Base-by-base conservation (phyloP, 2,329 filamentous ascomycete species). In the Cladosporium austrohemisphaericum region DNA sequence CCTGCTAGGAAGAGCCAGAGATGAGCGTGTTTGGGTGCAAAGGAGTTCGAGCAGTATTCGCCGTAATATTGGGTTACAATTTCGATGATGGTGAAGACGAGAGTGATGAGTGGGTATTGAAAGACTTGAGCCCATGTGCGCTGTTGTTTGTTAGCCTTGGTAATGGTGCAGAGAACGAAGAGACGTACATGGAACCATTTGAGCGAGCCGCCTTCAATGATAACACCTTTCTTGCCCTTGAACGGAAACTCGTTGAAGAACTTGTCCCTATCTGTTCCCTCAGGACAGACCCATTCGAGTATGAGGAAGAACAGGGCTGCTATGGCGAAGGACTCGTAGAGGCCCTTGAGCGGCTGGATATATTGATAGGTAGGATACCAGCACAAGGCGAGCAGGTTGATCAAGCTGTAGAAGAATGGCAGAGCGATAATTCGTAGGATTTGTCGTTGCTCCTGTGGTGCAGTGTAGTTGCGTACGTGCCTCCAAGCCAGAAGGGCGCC, bases 11-110 rank as follows among this genome's bases (percentile, higher is more conserved):
- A 41, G 6, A 57, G 48, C 51, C 53, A 57, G 8, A 57, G 37
- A 22, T 57, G 55, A 10, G 55, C 55, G 22, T 55, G 32, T 16
- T 55, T 55, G 11, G 53, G 50, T 10, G 49, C 45, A 49, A 55
- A 55, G 20, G 41, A 51, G 48, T 57, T 57, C 25, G 55, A 54
- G 50, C 55, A 57, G 43, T 52, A 57, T 18, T 55, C 53, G 33
- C 46, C 51, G 31, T 49, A 54, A 37, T 52, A 54, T 32, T 57
- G 55, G 9, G 55, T 57, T 6, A 52, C 36, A 25, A 57, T 57
- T 22, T 57, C 51, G 29, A 55, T 54, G 38, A 53, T 37, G 5
- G 50, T 49, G 35, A 57, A 43, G 36, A 52, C 20, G 9, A 51
- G 26, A n/a, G 55, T 55, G 16, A 37, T 52, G 2, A 57, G 37